Base-by-base conservation (phyloP, 768 basidiomycete species). In the Pleurotus platypus region DNA sequence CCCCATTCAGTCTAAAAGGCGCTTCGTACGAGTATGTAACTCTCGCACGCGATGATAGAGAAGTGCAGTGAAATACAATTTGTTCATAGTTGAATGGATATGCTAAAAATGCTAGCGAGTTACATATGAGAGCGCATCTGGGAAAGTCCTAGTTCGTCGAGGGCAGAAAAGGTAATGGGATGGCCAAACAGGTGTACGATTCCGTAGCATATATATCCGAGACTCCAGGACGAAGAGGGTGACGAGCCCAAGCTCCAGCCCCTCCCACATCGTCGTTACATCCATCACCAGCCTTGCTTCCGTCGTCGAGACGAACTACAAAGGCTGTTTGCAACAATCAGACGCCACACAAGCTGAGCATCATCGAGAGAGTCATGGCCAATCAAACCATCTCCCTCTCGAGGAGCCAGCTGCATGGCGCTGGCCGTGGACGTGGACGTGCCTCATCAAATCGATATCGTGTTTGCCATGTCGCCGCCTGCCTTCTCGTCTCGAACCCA, bases 391-490 rank as follows among this genome's bases (percentile, higher is more conserved):
- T 35, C 30, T 35, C 30, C 30, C 30, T 35, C 30, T 35, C 30
- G 30, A 35, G 9, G 30, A 11, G 11, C 30, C 9, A 35, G 30
- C 30, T 35, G 30, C 11, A 35, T 35, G 30, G 30, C 30, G 30
- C 30, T 35, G 30, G 30, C 13, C 46, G 39, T 40, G 30, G 30
- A 55, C 53, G 53, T 22, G 58, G 30, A 55, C 53, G 53, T 22
- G 58, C 53, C 45, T 56, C 54, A 45, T 51, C 47, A 39, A 59
- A 56, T 50, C 45, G 30, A 35, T 35, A 35, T 35, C 30, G 15
- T 20, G 15, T 39, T 38, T n/a, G 26, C 12, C 27, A 8, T n/a
- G 13, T 20, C n/a, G 7, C 22, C 11, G 15, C 49, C 49, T 50
- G 22, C 49, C 27, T 27, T 30, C n/a, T 30, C n/a, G 15, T 50